These are phyloP conservation scores for Escovopsis sp. DNA, from an alignment of 2,329 filamentous ascomycete genomes.

Conservation along the genomic window DNA sequence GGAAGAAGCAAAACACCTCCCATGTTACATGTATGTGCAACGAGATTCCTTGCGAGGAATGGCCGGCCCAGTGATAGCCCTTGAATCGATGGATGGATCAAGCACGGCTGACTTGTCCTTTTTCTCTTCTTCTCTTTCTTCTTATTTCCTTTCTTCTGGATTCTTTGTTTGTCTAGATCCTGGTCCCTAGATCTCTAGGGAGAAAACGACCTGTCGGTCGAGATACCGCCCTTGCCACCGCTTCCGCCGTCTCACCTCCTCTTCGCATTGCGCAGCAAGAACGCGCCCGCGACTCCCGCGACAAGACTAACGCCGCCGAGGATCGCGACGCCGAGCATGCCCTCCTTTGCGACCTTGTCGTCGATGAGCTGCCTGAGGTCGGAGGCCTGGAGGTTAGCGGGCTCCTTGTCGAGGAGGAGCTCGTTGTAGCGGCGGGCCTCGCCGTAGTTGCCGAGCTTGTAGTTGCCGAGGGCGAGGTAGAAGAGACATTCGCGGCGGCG, in stretches of 20 bases:
- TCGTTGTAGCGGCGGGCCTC: conserved; percentile 94
- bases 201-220: too few species aligned
- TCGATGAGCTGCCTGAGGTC: conserved; percentile 82
- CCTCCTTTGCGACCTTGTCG: conserved; percentile 90
- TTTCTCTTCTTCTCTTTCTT: background rate
- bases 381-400: conserved; percentile 74
- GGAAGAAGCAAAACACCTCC: too few species aligned
- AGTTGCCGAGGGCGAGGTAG: conserved; percentile 93
- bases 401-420: conserved; percentile 76
- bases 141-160: background rate
- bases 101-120: too few species aligned
- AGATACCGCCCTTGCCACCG: too few species aligned
- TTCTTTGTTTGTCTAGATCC: too few species aligned
- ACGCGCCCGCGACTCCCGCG: conserved; percentile 80
- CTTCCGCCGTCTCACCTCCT: too few species aligned
- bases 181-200: too few species aligned
- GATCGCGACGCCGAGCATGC: conserved; percentile 85
- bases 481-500: conserved; percentile 94
- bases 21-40: too few species aligned
- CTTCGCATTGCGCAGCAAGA: conserved; percentile 65
- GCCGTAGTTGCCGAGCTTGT: conserved; percentile 94
- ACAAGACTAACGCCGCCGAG: conserved; percentile 84
- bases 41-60: too few species aligned
- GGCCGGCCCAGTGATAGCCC: too few species aligned
- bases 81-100: too few species aligned